Percentiles rank a stretch among this genome's conserved stretches.
These are phyloP conservation scores for Fusarium marasasianum DNA, from an alignment of 2,329 filamentous ascomycete species.

Conservation along the genomic window DNA sequence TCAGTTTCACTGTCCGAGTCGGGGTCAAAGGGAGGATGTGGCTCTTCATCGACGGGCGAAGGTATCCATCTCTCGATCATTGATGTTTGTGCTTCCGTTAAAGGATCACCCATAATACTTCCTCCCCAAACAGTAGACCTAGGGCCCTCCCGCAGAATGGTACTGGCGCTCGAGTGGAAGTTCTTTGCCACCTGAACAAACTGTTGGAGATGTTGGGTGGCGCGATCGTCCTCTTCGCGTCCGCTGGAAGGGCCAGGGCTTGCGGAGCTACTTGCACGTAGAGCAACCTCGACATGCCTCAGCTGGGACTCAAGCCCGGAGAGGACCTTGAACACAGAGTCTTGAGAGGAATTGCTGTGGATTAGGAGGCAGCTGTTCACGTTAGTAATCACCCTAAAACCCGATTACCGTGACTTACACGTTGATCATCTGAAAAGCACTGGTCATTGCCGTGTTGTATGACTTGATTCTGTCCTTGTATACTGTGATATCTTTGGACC, in stretches of 20 bases:
- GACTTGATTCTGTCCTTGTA: neutral
- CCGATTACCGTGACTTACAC: neutral
- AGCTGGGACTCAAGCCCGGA: neutral
- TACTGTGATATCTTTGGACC: neutral
- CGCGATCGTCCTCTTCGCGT: neutral
- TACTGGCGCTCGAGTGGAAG: neutral
- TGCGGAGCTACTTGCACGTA: neutral
- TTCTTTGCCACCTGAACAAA: neutral
- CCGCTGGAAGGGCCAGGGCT: neutral
- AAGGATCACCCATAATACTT: neutral
- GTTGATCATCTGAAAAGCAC: neutral
- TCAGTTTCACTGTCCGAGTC: neutral
- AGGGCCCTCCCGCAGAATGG: neutral
- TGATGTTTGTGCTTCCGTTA: neutral
- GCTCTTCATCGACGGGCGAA: neutral
- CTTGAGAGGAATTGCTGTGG: neutral
- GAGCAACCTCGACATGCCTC: neutral
- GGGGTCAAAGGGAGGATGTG: neutral
- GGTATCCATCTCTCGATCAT: neutral
- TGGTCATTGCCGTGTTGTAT: neutral
- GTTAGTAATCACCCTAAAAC: accelerated
- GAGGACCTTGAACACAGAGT: neutral
- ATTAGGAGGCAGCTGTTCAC: neutral
- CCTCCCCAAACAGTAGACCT: neutral
- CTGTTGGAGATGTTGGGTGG: neutral